Percentiles rank a stretch among this genome's conserved stretches.
phyloP scores from a whole-genome alignment of 176 grass and related monocot genomes.

The Saccharum officinarum region DNA sequence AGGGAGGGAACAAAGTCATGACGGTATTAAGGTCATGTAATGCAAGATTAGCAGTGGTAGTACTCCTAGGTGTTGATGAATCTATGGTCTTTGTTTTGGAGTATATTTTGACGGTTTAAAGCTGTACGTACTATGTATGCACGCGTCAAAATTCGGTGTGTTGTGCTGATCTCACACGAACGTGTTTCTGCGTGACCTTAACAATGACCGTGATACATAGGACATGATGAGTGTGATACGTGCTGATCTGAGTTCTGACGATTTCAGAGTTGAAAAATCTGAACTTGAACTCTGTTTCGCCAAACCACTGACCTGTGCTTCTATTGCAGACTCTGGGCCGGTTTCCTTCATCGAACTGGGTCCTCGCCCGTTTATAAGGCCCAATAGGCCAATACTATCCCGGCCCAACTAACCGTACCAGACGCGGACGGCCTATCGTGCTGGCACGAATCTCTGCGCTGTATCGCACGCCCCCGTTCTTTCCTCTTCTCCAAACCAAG shows the following conservation, averaged over 20 bases:
- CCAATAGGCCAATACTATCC: neutral
- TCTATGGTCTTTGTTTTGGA: neutral
- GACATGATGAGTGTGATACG: no score
- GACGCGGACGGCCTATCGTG: neutral
- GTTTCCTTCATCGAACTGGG: neutral
- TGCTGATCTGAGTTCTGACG: no score
- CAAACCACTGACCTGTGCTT: neutral
- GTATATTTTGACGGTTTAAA: neutral
- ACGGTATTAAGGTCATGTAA: neutral
- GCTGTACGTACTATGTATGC: neutral
- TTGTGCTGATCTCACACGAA: no score
- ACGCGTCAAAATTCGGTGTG: no score
- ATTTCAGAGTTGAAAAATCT: neutral
- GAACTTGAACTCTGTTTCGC: neutral
- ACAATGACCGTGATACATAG: no score
- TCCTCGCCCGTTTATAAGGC: neutral
- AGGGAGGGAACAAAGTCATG: neutral
- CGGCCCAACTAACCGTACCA: neutral
- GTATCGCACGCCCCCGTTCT: neutral
- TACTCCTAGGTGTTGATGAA: neutral
- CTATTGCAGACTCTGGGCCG: neutral
- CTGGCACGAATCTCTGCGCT: neutral
- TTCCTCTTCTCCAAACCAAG: neutral
- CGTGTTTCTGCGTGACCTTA: no score
- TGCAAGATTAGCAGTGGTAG: neutral